A percentile compares a stretch with the other conserved stretches of the same genome.
Conservation (phyloP, 2,329 filamentous ascomycete species). For the Fonsecaea nubica region DNA sequence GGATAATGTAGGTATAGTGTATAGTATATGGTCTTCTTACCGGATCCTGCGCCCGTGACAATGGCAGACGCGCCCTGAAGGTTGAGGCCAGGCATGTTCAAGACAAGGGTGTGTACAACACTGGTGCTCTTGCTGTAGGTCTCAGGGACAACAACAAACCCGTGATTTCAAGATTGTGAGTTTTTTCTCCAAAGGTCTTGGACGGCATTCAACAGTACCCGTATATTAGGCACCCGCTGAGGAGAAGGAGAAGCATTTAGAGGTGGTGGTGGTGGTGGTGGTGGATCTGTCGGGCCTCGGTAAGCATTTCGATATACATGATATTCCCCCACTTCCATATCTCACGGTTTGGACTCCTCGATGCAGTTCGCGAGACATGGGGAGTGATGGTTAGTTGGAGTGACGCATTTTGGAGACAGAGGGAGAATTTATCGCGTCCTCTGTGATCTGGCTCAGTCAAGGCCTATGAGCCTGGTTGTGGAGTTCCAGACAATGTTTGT, state of each 20-base stretch:
- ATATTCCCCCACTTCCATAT: background rate
- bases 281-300: constrained; percentile 1
- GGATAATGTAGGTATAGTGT: too few species aligned
- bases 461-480: too few species aligned
- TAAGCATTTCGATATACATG: background rate
- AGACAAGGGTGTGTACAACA: background rate
- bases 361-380: background rate
- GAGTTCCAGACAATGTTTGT: background rate
- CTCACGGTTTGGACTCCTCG: background rate
- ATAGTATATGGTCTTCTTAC: background rate
- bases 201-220: background rate
- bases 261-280: background rate
- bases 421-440: too few species aligned
- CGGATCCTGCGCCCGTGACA: background rate
- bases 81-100: background rate
- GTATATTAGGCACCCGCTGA: background rate
- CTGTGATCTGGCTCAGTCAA: too few species aligned
- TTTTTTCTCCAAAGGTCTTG: background rate
- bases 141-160: too few species aligned
- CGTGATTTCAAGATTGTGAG: background rate
- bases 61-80: constrained; percentile 1
- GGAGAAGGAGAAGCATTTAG: background rate
- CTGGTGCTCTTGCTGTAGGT: too few species aligned
- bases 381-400: background rate
- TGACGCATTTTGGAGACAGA: background rate